phyloP scores from a whole-genome alignment of 805 yeast genomes.

The Limtongia smithiae region DNA sequence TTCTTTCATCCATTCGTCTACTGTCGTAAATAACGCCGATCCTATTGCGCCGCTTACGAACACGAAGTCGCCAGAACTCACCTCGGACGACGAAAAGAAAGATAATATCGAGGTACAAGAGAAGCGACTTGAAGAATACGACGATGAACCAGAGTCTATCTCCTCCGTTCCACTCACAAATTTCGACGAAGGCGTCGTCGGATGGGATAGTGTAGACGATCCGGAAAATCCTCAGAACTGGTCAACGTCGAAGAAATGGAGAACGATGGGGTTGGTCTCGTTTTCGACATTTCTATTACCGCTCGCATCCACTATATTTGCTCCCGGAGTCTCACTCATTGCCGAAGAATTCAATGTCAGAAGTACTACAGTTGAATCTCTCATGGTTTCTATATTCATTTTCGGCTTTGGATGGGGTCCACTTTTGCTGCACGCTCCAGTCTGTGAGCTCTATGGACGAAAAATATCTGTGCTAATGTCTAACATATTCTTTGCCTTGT shows the following conservation, averaged over 20 bases:
- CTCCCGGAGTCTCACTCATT: conserved; percentile 29
- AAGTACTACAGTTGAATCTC: conserved; percentile 41
- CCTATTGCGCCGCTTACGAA: no score
- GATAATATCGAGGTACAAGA: no score
- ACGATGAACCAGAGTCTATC: no score
- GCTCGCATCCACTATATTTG: conserved; percentile 24
- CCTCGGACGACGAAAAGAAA: no score
- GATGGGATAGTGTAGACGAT: conserved; percentile 37
- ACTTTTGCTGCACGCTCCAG: conserved; percentile 48
- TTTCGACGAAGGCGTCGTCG: conserved; percentile 23
- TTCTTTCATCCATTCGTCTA: no score
- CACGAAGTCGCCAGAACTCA: no score
- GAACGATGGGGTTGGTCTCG: conserved; percentile 36
- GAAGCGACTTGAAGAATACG: no score
- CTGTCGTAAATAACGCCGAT: no score
- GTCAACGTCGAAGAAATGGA: conserved; percentile 40
- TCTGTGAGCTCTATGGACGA: conserved; percentile 68
- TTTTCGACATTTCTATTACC: conserved; percentile 19
- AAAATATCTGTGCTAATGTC: conserved; percentile 57
- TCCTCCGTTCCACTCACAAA: conserved; percentile 13
- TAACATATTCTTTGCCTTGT: conserved; percentile 38
- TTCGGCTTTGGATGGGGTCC: conserved; percentile 57
- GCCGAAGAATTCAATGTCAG: conserved; percentile 38
- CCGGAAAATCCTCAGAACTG: conserved; percentile 41
- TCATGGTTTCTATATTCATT: conserved; percentile 47